Conservation (phyloP, 345 rosid genomes). For the Rhodamnia argentea region DNA sequence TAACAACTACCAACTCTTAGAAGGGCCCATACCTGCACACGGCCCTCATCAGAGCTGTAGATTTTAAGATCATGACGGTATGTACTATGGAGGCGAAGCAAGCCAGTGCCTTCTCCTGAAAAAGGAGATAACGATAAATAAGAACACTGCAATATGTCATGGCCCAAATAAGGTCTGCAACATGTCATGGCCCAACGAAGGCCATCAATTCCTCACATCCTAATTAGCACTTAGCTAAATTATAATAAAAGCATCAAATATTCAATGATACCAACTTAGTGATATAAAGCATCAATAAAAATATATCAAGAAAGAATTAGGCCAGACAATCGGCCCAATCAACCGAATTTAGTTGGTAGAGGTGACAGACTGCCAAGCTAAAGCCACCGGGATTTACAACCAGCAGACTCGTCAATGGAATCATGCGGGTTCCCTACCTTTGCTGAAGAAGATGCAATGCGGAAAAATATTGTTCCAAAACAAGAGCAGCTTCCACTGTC, state of each 20-base stretch:
- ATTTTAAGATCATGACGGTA: conserved; percentile 98
- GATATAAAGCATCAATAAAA: not conserved
- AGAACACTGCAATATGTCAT: not conserved
- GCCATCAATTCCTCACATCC: not conserved
- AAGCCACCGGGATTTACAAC: not conserved
- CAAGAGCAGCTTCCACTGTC: not conserved
- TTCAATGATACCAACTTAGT: not conserved
- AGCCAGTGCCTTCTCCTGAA: conserved; percentile 97
- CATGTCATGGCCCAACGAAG: not conserved
- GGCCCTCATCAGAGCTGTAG: conserved; percentile 99
- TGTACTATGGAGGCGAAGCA: conserved; percentile 97
- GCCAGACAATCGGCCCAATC: not conserved
- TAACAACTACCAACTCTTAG: not conserved
- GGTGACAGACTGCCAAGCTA: not conserved
- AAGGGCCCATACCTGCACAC: conserved; percentile 69
- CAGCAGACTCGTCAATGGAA: not conserved
- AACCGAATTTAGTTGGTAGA: not conserved
- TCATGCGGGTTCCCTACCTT: not conserved
- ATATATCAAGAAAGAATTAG: not conserved
- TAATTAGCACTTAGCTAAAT: not conserved
- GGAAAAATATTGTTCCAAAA: not conserved
- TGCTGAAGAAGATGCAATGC: not conserved
- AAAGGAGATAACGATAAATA: conserved; percentile 3
- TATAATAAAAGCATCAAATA: not conserved
- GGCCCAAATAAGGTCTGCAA: not conserved